phyloP scores from a whole-genome alignment of 2,329 filamentous ascomycete species.

The Ilyonectria mors-panacis region DNA sequence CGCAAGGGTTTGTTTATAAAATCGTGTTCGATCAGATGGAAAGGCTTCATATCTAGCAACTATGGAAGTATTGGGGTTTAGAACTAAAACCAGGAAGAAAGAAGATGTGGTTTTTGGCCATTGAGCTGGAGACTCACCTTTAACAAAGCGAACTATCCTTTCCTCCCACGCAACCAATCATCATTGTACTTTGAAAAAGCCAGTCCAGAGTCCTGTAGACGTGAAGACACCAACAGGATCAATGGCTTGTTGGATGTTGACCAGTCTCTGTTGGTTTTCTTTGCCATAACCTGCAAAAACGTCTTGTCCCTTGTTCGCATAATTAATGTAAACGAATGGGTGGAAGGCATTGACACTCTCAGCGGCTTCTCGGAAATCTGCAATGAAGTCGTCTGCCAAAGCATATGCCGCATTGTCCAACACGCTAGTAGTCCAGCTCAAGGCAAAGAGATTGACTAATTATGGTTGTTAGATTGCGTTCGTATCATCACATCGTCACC shows the following conservation, averaged over 20 bases:
- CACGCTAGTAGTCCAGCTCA: slow-evolving; percentile 1
- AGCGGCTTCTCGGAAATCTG: background rate
- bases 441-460: slow-evolving; percentile 5
- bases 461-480: background rate
- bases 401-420: slow-evolving; percentile 1
- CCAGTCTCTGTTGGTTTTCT: slow-evolving; percentile 8
- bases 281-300: slow-evolving; percentile 11
- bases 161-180: background rate
- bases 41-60: too few species aligned
- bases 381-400: slow-evolving; percentile 3
- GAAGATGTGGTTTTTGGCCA: background rate
- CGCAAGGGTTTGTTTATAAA: too few species aligned
- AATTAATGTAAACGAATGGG: slow-evolving; percentile 16
- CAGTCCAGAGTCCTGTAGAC: background rate
- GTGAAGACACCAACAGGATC: background rate
- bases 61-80: too few species aligned
- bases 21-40: background rate
- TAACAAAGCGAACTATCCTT: background rate
- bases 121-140: background rate
- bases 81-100: too few species aligned
- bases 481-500: background rate
- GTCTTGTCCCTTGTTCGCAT: slow-evolving; percentile 16
- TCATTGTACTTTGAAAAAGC: background rate
- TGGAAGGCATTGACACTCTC: slow-evolving; percentile 9
- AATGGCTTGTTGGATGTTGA: slow-evolving; percentile 3